Evolutionary conservation across 208 protist species (phyloP).

Genomic region (Balamuthia mandrillaris): DNA sequence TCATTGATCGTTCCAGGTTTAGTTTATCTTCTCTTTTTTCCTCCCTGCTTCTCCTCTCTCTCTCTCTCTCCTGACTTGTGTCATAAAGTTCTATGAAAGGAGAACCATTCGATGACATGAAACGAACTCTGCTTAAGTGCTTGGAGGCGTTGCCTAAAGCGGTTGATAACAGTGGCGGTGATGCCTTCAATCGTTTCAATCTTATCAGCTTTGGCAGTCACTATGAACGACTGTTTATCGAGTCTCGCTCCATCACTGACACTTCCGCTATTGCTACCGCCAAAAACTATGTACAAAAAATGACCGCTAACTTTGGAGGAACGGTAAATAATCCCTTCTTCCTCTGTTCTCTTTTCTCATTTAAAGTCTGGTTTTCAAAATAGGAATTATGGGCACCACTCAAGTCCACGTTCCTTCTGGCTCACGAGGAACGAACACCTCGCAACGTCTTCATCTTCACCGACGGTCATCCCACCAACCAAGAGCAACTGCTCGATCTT

Average conservation of each 20-base stretch:
- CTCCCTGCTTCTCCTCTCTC: too few relatives aligned
- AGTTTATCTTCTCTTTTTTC: too few relatives aligned
- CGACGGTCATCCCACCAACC: slow-evolving; percentile 54
- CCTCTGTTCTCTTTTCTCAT: not conserved
- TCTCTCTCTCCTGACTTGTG: not conserved
- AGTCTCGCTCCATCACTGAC: not conserved
- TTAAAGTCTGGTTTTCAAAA: not conserved
- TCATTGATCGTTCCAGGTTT: slow-evolving; percentile 41
- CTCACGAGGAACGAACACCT: not conserved
- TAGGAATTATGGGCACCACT: not conserved
- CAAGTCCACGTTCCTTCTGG: not conserved
- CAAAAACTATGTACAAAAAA: not conserved
- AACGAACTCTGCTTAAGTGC: not conserved
- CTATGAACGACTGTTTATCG: slow-evolving; percentile 25
- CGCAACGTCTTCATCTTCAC: slow-evolving; percentile 54
- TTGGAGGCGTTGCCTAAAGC: too few relatives aligned
- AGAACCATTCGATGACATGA: slow-evolving; percentile 14
- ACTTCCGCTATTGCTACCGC: not conserved
- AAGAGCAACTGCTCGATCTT: not conserved
- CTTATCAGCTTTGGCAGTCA: slow-evolving; percentile 45
- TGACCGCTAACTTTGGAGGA: not conserved
- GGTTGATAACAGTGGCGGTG: too few relatives aligned
- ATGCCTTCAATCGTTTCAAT: slow-evolving; percentile 41
- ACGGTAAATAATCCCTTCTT: too few relatives aligned
- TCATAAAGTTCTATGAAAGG: slow-evolving; percentile 13